phyloP scores from a whole-genome alignment of 176 grass and related monocot genomes.

The Carex kokanica region DNA sequence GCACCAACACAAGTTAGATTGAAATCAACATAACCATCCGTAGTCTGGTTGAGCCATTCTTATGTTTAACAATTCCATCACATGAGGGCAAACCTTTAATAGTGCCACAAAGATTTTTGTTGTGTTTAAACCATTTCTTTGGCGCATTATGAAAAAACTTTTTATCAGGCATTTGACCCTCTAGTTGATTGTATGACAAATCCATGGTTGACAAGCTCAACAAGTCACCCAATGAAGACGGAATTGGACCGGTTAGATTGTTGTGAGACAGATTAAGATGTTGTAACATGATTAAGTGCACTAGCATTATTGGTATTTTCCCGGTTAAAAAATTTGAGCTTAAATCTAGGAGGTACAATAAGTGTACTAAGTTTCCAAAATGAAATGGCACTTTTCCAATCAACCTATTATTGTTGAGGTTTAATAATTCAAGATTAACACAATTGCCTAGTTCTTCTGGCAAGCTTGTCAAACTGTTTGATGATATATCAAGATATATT shows the following conservation, averaged over 20 bases:
- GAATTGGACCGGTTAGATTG: slow-evolving; percentile 18
- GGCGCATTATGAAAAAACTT: neutral
- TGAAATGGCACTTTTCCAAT: neutral
- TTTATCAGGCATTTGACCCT: slow-evolving; percentile 23
- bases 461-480: neutral
- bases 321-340: slow-evolving; percentile 29
- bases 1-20: neutral
- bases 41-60: neutral
- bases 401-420: neutral
- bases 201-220: slow-evolving; percentile 27
- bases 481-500: neutral
- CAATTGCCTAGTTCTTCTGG: neutral
- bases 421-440: neutral
- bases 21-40: neutral
- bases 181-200: slow-evolving; percentile 37
- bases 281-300: neutral
- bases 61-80: neutral
- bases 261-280: neutral
- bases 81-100: slow-evolving; percentile 15
- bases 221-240: slow-evolving; percentile 23
- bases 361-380: neutral
- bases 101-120: neutral
- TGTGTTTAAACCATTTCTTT: slow-evolving; percentile 10
- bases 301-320: neutral
- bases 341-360: slow-evolving; percentile 24